Conservation (phyloP, 441 rosid genomes). For the Viola pubescens region DNA sequence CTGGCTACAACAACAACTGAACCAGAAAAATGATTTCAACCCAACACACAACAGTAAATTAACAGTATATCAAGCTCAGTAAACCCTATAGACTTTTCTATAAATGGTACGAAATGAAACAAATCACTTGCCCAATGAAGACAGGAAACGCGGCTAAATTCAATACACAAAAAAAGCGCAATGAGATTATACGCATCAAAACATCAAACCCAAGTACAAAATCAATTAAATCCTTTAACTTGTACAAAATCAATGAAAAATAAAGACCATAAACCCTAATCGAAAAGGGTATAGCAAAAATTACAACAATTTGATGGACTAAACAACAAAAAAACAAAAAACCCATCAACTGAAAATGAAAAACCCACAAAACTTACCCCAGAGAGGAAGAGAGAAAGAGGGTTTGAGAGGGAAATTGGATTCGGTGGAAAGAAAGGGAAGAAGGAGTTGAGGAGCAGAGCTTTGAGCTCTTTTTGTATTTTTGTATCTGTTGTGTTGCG, state of each 20-base stretch:
- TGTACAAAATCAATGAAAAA: not conserved
- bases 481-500: constrained; percentile 2
- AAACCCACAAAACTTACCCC: not conserved
- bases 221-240: not conserved
- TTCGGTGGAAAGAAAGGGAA: constrained; percentile 8
- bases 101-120: no score
- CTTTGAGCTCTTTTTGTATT: constrained; percentile 6
- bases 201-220: not conserved
- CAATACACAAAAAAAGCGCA: not conserved
- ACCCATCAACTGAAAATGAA: not conserved
- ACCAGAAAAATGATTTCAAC: no score
- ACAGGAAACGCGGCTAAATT: not conserved
- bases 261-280: constrained; percentile 26
- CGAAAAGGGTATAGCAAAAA: not conserved
- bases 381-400: not conserved
- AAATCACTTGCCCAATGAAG: no score
- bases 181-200: not conserved
- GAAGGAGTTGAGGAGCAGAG: not conserved
- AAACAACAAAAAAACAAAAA: not conserved
- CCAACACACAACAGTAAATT: no score
- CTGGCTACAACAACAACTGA: no score
- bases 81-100: no score
- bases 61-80: no score
- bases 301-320: no score
- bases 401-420: constrained; percentile 3